Base-by-base conservation (phyloP, 2,329 filamentous ascomycete genomes). In the Tolypocladium inflatum region DNA sequence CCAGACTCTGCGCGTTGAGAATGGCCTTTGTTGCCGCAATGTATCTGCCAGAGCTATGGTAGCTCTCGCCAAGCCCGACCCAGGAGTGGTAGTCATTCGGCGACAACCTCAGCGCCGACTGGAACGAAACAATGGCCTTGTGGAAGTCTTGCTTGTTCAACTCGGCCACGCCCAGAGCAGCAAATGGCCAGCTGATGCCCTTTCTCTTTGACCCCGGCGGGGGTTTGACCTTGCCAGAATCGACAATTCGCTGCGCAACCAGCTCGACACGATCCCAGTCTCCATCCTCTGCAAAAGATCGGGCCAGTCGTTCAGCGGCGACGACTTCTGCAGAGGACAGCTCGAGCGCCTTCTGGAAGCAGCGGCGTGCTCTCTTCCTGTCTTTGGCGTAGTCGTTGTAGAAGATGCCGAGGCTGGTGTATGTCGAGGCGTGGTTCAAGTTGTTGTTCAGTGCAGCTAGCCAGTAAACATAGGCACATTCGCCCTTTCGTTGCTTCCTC, bases 261-360 rank as follows among this genome's bases (percentile, higher is more conserved):
- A 95, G 84, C 74, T 97, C 94, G 9, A 99, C 95, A 55, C 95
- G 85, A 63, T 97, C 94, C 94, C 94, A 99, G 67, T 99, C 94
- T 42, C 89, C 86, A 63, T 91, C 87, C 57, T 96, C 86, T 0
- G 95, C 93, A 70, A 97, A 99, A 0, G 86, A 86, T 59, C 84
- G 83, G 2, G 94, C 92, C 19, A 99, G 81, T 35, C 91, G 84
- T 71, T 97, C 90, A 0, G 94, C 94, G 41, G 94, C 91, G 64
- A 88, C 80, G 1, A 96, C 83, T 69, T 99, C 94, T 0, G 89
- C 87, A 0, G 91, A 77, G 0, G 94, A 99, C 3, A 99, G 76
- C 71, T 99, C 94, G 55, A 99, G 89, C 0, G 94, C 94, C 70
- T 97, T 97, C 66, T 97, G 90, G 67, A 97, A 97, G 69, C 93